Base-by-base conservation (phyloP, 805 yeast genomes). In the Pichia ethanolica region DNA sequence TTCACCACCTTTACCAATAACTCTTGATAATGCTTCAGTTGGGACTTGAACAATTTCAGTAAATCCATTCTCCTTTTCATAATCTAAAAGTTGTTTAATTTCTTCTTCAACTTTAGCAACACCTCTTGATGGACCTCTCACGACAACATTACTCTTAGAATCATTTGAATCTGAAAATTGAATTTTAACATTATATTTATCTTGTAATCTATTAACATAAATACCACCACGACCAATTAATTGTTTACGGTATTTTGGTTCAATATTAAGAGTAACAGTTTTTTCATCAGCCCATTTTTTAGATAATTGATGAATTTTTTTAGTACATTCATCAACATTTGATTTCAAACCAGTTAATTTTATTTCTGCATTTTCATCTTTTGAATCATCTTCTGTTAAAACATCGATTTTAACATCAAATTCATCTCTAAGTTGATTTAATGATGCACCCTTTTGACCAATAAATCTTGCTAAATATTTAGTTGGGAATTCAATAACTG, bases 1-100 rank as follows among this genome's bases (percentile, higher is more conserved):
- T 53, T 87, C 91, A 63, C 98, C 97, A 52, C 75, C 74, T 61
- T 86, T 89, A 60, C 99, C 99, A 64, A 93, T 89, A 51, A 93
- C 82, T 62, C 89, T 77, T 25, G 97, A 77, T 52, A 91, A 77
- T n/a, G 89, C 83, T 53, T 75, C 78, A 40, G 74, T 64, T 37
- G 97, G 95, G 46, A 93, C 83, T 43, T 70, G 63, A 39, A 91
- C 64, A n/a, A 71, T 69, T 55, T 79, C 73, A 50, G 77, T 75
- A 69, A 79, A 79, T 14, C 96, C 91, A 62, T 89, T 88, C 58
- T 87, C 96, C 60, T 78, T 83, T 67, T 90, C 98, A 66, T 84
- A 93, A 57, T 85, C 83, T 57, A 87, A 73, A 54, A 95, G 75
- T 49, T 89, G 97, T 57, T 77, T 75, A 61, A 95, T 71, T 71